Evolutionary conservation across 2,329 filamentous ascomycete genomes (phyloP).

Genomic region (Aspergillus chevalieri): DNA sequence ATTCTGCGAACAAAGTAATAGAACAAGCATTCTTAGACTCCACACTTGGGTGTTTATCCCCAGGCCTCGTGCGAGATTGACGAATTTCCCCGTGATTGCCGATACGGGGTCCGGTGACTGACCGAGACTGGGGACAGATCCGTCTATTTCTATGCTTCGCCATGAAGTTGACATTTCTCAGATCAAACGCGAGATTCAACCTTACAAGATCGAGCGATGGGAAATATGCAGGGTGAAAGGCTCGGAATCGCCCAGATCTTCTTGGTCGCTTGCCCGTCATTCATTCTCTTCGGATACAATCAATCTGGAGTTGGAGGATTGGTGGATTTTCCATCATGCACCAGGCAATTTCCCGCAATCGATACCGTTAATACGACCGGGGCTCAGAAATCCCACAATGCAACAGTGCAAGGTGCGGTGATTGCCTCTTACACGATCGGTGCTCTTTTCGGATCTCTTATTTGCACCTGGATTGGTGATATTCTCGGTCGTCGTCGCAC

Average conservation of each 20-base stretch:
- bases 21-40: neutral
- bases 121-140: neutral
- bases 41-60: neutral
- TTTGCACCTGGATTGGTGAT: constrained; percentile 43
- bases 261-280: constrained; percentile 27
- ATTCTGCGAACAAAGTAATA: neutral
- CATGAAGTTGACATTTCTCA: neutral
- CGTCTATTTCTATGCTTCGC: neutral
- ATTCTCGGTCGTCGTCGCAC: constrained; percentile 41
- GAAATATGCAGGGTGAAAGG: constrained; percentile 1
- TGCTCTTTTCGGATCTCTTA: constrained; percentile 42
- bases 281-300: constrained; percentile 50
- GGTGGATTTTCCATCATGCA: constrained; percentile 28
- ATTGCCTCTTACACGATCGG: constrained; percentile 36
- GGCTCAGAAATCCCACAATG: constrained; percentile 38
- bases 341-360: constrained; percentile 37
- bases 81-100: too few species aligned
- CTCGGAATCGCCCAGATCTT: constrained; percentile 9
- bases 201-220: neutral
- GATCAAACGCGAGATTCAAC: neutral
- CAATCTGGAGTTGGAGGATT: constrained; percentile 47
- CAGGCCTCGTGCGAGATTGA: neutral
- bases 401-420: constrained; percentile 34
- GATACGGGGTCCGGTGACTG: too few species aligned
- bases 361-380: constrained; percentile 43